Evolutionary conservation across 768 basidiomycete species (phyloP).

Genomic region (Tubosaeta sp.): DNA sequence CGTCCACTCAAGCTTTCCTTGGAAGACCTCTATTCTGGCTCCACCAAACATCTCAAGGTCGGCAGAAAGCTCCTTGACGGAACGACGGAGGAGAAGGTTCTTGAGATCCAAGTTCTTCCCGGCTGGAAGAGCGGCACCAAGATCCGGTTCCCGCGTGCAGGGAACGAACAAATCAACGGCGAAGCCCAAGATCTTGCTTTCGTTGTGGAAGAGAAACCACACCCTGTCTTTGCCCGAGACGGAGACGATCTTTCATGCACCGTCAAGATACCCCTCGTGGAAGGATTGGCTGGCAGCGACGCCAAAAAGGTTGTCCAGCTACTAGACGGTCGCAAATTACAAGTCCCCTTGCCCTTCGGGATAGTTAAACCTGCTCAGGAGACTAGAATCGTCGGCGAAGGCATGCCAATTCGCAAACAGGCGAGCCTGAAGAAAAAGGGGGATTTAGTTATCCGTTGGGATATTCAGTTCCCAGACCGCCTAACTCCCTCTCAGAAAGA

Average conservation of each 20-base stretch:
- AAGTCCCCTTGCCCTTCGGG: slow-evolving; percentile 59
- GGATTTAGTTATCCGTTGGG: slow-evolving; percentile 78
- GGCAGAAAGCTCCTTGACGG: slow-evolving; percentile 71
- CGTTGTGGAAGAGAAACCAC: slow-evolving; percentile 93
- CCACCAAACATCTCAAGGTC: slow-evolving; percentile 86
- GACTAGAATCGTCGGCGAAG: slow-evolving; percentile 68
- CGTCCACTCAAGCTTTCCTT: slow-evolving; percentile 83
- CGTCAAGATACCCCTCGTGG: slow-evolving; percentile 69
- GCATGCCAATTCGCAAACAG: slow-evolving; percentile 89
- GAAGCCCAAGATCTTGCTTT: slow-evolving; percentile 92
- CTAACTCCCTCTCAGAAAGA: slow-evolving; percentile 78
- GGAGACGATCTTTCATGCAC: slow-evolving; percentile 73
- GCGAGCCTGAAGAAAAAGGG: slow-evolving; percentile 69
- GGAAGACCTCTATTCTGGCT: slow-evolving; percentile 81
- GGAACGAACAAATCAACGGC: slow-evolving; percentile 68
- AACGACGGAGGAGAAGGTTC: slow-evolving; percentile 76
- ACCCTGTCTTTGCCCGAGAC: slow-evolving; percentile 68
- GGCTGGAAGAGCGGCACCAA: slow-evolving; percentile 98
- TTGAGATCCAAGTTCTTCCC: slow-evolving; percentile 75
- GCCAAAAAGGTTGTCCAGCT: slow-evolving; percentile 57
- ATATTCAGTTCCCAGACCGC: slow-evolving; percentile 77
- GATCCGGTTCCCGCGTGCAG: slow-evolving; percentile 82
- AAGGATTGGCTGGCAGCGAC: slow-evolving; percentile 66
- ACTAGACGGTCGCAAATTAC: slow-evolving; percentile 77
- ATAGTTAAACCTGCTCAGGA: slow-evolving; percentile 76